These are phyloP conservation scores for Aspergillus diversus DNA, from an alignment of 495 filamentous ascomycete species.

Conservation along the genomic window DNA sequence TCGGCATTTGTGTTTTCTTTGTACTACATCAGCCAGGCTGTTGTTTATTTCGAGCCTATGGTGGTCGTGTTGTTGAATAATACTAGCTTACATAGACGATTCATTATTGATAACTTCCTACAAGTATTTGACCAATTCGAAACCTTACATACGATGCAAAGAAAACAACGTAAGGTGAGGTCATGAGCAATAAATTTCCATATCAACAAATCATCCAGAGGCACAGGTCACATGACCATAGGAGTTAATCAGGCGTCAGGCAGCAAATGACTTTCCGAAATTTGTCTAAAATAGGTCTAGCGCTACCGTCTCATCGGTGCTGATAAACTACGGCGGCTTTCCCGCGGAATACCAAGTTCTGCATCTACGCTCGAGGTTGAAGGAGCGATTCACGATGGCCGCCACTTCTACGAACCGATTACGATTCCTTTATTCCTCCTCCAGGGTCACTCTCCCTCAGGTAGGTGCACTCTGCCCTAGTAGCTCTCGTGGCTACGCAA, in stretches of 20 bases:
- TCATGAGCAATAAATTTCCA: background rate
- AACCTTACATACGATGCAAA: background rate
- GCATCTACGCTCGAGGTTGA: slow-evolving; percentile 8
- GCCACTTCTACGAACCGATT: slow-evolving; percentile 40
- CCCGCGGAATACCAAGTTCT: slow-evolving; percentile 36
- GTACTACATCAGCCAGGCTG: slow-evolving; percentile 1
- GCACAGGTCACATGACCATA: background rate
- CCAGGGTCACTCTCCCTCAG: slow-evolving; percentile 26
- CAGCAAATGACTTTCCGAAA: background rate
- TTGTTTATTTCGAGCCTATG: slow-evolving; percentile 12
- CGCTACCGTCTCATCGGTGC: background rate
- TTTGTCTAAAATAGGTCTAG: slow-evolving; percentile 19
- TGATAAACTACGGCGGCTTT: slow-evolving; percentile 24
- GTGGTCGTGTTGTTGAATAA: background rate
- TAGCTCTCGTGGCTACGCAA: slow-evolving; percentile 43
- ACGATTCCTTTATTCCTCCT: slow-evolving; percentile 40
- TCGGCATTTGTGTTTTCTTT: slow-evolving; percentile 10
- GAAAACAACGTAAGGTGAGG: background rate
- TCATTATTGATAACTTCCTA: slow-evolving; percentile 22
- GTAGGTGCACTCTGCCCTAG: slow-evolving; percentile 22
- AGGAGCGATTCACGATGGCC: slow-evolving; percentile 37
- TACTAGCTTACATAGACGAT: slow-evolving; percentile 4
- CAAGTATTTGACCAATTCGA: background rate
- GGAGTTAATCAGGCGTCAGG: background rate
- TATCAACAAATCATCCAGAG: too few species aligned